phyloP scores from a whole-genome alignment of 2,329 filamentous ascomycete species.

The Colletotrichum echinochloae region DNA sequence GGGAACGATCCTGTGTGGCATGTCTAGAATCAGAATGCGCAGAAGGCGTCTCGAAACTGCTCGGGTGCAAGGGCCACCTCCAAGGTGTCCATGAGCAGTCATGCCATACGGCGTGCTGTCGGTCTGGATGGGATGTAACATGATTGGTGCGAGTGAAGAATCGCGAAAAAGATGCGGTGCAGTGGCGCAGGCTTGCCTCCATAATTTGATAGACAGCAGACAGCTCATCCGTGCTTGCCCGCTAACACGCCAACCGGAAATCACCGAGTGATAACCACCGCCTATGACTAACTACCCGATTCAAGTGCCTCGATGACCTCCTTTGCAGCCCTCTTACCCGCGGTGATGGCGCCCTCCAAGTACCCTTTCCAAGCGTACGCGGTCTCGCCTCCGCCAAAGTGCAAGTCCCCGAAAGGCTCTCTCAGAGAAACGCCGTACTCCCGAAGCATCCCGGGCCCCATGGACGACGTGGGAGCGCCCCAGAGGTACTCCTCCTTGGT shows the following conservation, averaged over 20 bases:
- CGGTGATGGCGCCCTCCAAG: constrained; percentile 44
- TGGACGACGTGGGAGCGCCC: constrained; percentile 38
- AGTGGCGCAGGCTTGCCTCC: too few relatives aligned
- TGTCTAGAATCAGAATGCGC: too few relatives aligned
- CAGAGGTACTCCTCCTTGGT: constrained; percentile 41
- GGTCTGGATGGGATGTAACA: not conserved
- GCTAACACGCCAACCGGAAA: not conserved
- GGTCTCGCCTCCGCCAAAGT: constrained; percentile 46
- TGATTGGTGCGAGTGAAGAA: not conserved
- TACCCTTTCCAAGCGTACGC: constrained; percentile 46
- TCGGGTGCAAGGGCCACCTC: not conserved
- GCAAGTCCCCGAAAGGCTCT: constrained; percentile 44
- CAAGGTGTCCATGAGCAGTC: not conserved
- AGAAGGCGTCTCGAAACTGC: not conserved
- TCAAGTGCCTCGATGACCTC: constrained; percentile 10
- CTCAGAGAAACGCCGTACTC: constrained; percentile 46
- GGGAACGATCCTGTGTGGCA: too few relatives aligned
- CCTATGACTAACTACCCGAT: not conserved
- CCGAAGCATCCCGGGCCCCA: constrained; percentile 32
- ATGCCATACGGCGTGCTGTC: not conserved
- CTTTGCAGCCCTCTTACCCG: constrained; percentile 39
- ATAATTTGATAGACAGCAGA: too few relatives aligned
- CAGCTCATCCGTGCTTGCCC: too few relatives aligned
- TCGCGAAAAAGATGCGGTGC: too few relatives aligned
- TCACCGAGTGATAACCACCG: not conserved